Evolutionary conservation across 164 flowering plant genomes (phyloP).

Genomic region (Houttuynia cordata): DNA sequence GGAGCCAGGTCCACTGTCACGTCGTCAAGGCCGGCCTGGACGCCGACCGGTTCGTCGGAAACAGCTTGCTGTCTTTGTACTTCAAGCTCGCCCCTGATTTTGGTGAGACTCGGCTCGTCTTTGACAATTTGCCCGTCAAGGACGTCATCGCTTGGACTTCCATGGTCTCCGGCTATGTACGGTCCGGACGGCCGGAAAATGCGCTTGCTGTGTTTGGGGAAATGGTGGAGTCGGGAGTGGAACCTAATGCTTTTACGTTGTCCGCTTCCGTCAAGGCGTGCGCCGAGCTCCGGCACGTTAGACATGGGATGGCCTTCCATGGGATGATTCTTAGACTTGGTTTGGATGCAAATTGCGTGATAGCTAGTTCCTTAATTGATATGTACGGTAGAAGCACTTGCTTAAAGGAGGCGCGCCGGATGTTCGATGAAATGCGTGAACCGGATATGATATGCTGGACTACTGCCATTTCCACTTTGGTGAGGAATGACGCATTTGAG

Average conservation of each 20-base stretch:
- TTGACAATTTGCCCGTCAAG: conserved; percentile 5
- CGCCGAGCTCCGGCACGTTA: conserved; percentile 32
- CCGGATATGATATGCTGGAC: conserved; percentile 78
- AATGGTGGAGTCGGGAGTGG: conserved; percentile 45
- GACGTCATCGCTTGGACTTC: conserved; percentile 16
- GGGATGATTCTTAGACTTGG: conserved; percentile 43
- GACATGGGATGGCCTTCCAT: conserved; percentile 47
- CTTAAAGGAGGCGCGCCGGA: conserved; percentile 20
- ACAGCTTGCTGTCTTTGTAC: conserved; percentile 57
- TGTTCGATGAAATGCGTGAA: conserved; percentile 63
- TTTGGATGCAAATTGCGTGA: conserved; percentile 40
- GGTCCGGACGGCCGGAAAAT: conserved; percentile 1
- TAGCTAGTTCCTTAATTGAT: conserved; percentile 54
- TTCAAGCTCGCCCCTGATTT: conserved; percentile 42
- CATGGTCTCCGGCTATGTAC: conserved; percentile 8
- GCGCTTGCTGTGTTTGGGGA: conserved; percentile 23
- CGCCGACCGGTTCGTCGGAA: conserved; percentile 57
- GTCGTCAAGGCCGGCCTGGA: conserved; percentile 58
- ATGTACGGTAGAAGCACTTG: conserved; percentile 54
- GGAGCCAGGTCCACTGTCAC: conserved; percentile 58
- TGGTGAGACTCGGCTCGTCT: conserved; percentile 1
- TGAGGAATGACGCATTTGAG: conserved; percentile 48
- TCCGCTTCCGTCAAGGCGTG: conserved; percentile 71
- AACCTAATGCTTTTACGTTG: conserved; percentile 61
- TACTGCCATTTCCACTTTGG: conserved; percentile 47